phyloP scores from a whole-genome alignment of 1,284 basidiomycete genomes.

The Inonotus hispidus region DNA sequence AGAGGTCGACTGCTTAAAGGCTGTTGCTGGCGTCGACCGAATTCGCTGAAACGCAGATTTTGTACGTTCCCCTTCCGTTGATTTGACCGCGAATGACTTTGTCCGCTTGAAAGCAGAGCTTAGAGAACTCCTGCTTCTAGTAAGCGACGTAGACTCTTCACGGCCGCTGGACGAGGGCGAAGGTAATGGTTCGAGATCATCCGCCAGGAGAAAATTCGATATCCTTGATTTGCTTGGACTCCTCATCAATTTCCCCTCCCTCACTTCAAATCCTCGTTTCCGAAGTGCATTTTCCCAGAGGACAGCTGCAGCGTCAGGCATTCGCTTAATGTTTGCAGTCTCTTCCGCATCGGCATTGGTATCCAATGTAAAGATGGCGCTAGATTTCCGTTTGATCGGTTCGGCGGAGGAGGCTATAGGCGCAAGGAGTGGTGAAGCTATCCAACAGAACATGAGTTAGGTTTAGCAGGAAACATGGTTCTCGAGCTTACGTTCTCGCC shows the following conservation, averaged over 20 bases:
- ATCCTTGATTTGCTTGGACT: constrained; percentile 45
- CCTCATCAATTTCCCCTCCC: constrained; percentile 47
- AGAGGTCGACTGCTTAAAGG: constrained; percentile 11
- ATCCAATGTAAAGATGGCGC: constrained; percentile 21
- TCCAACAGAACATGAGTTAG: background rate
- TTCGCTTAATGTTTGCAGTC: constrained; percentile 45
- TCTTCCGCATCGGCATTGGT: constrained; percentile 37
- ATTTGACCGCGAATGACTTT: constrained; percentile 21
- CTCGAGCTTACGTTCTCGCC: constrained; percentile 28
- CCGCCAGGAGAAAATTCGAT: background rate
- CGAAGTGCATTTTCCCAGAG: constrained; percentile 64
- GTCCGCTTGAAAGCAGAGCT: constrained; percentile 19
- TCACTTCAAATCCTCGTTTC: constrained; percentile 55
- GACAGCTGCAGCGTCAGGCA: constrained; percentile 53
- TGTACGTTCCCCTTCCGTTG: constrained; percentile 19
- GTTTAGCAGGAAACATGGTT: background rate
- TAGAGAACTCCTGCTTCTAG: constrained; percentile 15
- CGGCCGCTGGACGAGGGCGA: background rate
- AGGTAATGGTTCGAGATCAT: background rate
- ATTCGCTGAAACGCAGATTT: constrained; percentile 34
- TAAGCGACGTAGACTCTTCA: constrained; percentile 19
- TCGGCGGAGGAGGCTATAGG: constrained; percentile 11
- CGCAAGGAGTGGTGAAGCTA: constrained; percentile 9
- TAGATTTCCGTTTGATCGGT: constrained; percentile 16
- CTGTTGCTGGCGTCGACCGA: constrained; percentile 23